A percentile compares a stretch with the other conserved stretches of the same genome.
These are phyloP conservation scores for Fusarium palustre DNA, from an alignment of 2,329 filamentous ascomycete species.

Conservation along the genomic window DNA sequence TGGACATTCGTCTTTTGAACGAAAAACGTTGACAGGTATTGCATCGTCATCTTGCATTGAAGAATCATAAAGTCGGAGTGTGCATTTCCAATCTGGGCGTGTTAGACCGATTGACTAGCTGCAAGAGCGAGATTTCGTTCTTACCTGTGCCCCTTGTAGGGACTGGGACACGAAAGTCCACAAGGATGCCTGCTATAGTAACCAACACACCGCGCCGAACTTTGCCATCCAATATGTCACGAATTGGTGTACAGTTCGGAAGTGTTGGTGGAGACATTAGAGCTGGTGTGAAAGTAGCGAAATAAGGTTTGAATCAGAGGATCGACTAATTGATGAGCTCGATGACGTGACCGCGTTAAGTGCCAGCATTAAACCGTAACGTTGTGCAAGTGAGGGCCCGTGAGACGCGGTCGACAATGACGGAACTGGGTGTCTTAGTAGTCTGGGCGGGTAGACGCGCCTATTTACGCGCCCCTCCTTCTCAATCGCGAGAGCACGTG, in stretches of 20 bases:
- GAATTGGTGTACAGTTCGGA: conserved; percentile 48
- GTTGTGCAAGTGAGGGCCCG: conserved; percentile 10
- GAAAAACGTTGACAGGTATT: conserved; percentile 71
- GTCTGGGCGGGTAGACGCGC: conserved; percentile 24
- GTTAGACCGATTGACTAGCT: conserved; percentile 10
- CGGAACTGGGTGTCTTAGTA: neutral
- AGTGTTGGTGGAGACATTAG: conserved; percentile 35
- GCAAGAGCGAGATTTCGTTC: conserved; percentile 32
- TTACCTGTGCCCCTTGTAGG: conserved; percentile 65
- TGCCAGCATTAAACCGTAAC: conserved; percentile 1
- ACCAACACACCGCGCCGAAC: conserved; percentile 52
- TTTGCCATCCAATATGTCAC: conserved; percentile 58
- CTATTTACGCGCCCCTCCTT: conserved; percentile 1
- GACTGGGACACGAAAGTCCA: conserved; percentile 69
- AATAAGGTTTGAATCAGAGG: conserved; percentile 1
- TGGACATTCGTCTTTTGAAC: conserved; percentile 62
- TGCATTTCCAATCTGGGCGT: conserved; percentile 68
- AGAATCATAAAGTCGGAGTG: conserved; percentile 70
- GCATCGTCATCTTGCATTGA: conserved; percentile 60
- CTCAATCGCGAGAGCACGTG: conserved; percentile 47
- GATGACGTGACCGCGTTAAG: conserved; percentile 10
- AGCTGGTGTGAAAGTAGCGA: conserved; percentile 10
- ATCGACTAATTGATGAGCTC: neutral
- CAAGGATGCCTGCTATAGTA: conserved; percentile 77
- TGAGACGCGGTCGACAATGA: conserved; percentile 32